These are phyloP conservation scores for Yarrowia sp. DNA, from an alignment of 805 yeast genomes.

Conservation along the genomic window DNA sequence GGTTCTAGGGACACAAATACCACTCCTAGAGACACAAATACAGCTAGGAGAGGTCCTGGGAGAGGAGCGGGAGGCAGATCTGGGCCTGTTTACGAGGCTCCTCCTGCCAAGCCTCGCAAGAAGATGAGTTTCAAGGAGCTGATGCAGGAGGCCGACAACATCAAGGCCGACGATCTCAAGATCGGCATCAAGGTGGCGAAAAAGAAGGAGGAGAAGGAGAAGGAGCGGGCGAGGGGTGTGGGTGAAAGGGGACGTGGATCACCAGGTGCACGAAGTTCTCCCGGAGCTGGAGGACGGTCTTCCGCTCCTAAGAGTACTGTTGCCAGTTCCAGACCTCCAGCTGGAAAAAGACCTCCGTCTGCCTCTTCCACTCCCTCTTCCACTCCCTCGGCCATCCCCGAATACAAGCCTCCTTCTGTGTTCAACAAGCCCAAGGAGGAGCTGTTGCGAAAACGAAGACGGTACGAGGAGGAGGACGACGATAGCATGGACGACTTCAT, in stretches of 20 bases:
- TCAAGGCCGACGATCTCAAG: conserved; percentile 60
- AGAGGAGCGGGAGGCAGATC: conserved; percentile 6
- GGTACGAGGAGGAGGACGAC: conserved; percentile 55
- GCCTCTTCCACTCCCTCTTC: not conserved
- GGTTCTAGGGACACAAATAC: not conserved
- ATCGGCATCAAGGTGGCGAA: conserved; percentile 51
- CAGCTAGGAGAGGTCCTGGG: conserved; percentile 11
- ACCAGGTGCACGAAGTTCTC: not conserved
- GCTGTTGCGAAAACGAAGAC: conserved; percentile 60
- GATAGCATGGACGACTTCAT: conserved; percentile 42
- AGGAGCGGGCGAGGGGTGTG: conserved; percentile 36
- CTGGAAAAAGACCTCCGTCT: conserved; percentile 25
- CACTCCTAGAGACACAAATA: not conserved
- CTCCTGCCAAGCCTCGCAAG: conserved; percentile 43
- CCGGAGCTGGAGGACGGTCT: not conserved
- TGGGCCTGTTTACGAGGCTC: conserved; percentile 3
- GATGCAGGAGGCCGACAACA: conserved; percentile 69
- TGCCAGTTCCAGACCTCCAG: not conserved
- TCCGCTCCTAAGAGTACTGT: too few species aligned
- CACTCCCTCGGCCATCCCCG: not conserved
- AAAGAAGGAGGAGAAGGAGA: conserved; percentile 34
- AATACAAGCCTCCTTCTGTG: conserved; percentile 58
- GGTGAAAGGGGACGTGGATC: not conserved
- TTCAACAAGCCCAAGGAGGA: conserved; percentile 49
- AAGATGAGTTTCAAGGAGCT: conserved; percentile 68